Conservation (phyloP, 805 yeast species). For the Candida xyloterini region DNA sequence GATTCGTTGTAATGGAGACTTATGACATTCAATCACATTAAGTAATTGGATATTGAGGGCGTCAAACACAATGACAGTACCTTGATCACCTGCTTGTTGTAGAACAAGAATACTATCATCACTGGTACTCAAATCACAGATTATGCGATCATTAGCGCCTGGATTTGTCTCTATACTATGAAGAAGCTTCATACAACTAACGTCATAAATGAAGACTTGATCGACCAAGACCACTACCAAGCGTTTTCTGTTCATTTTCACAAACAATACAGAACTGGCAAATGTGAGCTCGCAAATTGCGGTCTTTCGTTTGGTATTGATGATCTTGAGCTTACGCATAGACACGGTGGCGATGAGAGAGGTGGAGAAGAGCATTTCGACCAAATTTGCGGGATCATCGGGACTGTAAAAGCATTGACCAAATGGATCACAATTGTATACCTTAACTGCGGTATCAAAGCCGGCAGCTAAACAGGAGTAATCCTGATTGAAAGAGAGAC, state of each 20-base stretch:
- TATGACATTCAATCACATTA: constrained; percentile 84
- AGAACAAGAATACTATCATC: constrained; percentile 53
- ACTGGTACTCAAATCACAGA: constrained; percentile 34
- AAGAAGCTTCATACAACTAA: constrained; percentile 80
- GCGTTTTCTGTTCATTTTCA: constrained; percentile 78
- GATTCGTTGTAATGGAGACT: constrained; percentile 65
- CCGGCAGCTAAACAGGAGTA: constrained; percentile 78
- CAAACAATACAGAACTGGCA: constrained; percentile 68
- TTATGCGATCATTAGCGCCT: constrained; percentile 26
- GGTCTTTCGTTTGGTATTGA: constrained; percentile 75
- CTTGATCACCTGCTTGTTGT: constrained; percentile 44
- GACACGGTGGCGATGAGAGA: constrained; percentile 83
- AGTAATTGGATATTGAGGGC: constrained; percentile 69
- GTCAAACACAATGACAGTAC: constrained; percentile 79
- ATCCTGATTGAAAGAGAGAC: constrained; percentile 75
- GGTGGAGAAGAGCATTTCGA: constrained; percentile 90
- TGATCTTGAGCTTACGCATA: constrained; percentile 77
- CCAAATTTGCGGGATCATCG: constrained; percentile 60
- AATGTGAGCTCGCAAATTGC: constrained; percentile 86
- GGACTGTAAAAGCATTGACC: constrained; percentile 59
- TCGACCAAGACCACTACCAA: constrained; percentile 74
- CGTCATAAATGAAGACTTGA: constrained; percentile 85
- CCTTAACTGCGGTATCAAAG: constrained; percentile 58
- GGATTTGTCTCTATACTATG: constrained; percentile 59
- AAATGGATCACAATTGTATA: constrained; percentile 86